phyloP scores from a whole-genome alignment of 371 early-diverging fungal species.

The Rhizopus sp. region DNA sequence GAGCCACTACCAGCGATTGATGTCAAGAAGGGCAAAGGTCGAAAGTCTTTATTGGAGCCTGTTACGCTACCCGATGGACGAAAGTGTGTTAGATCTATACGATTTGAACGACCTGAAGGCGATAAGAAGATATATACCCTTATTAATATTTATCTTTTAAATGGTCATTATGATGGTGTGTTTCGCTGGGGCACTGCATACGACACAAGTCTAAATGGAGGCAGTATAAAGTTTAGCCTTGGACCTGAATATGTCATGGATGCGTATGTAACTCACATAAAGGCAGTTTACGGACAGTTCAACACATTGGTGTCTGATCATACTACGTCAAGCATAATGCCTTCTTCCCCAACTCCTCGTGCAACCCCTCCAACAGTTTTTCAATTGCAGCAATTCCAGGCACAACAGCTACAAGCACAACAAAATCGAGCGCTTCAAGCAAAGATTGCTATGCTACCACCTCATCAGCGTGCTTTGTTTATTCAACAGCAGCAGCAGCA shows the following conservation, averaged over 20 bases:
- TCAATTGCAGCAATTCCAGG: slow-evolving; percentile 34
- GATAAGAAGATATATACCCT: slow-evolving; percentile 56
- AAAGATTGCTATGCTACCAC: slow-evolving; percentile 31
- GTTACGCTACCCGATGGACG: slow-evolving; percentile 51
- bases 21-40: slow-evolving; percentile 53
- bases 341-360: slow-evolving; percentile 48
- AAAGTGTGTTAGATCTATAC: slow-evolving; percentile 57
- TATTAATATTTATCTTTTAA: slow-evolving; percentile 52
- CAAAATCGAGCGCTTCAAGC: slow-evolving; percentile 38
- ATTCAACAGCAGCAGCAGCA: slow-evolving; percentile 16
- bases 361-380: slow-evolving; percentile 29
- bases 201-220: slow-evolving; percentile 60
- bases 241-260: slow-evolving; percentile 64
- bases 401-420: slow-evolving; percentile 43
- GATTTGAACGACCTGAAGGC: slow-evolving; percentile 58
- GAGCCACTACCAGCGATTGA: slow-evolving; percentile 58
- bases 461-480: slow-evolving; percentile 26
- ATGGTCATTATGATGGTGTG: slow-evolving; percentile 54
- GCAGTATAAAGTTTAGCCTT: slow-evolving; percentile 57
- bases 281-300: slow-evolving; percentile 53
- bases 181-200: slow-evolving; percentile 61
- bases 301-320: slow-evolving; percentile 57
- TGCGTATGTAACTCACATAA: slow-evolving; percentile 55
- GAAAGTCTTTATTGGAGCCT: slow-evolving; percentile 35
- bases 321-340: slow-evolving; percentile 49